Evolutionary conservation across 495 filamentous ascomycete species (phyloP).

Genomic region (Lepidopterella palustris): DNA sequence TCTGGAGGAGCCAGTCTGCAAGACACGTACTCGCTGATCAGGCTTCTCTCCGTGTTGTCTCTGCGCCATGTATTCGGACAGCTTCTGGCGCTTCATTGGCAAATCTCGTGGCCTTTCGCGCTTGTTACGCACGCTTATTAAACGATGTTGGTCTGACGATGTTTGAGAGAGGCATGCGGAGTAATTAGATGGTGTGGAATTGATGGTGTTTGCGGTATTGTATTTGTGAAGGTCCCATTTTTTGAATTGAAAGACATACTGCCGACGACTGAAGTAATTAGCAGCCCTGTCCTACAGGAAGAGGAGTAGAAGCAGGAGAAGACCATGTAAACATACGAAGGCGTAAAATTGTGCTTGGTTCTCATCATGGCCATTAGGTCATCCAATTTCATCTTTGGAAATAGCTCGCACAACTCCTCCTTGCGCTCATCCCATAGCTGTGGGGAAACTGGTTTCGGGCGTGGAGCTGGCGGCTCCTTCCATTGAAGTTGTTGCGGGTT

Average conservation of each 20-base stretch:
- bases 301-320: background rate
- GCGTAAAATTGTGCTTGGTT: background rate
- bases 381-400: background rate
- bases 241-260: background rate
- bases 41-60: too few relatives aligned
- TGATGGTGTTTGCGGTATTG: background rate
- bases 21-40: too few relatives aligned
- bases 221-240: background rate
- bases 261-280: background rate
- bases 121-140: background rate
- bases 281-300: background rate
- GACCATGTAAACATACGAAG: background rate
- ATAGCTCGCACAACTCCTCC: background rate
- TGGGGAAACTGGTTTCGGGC: background rate
- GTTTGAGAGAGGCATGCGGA: background rate
- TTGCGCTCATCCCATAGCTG: background rate
- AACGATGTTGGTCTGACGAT: slow-evolving; percentile 10
- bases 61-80: slow-evolving; percentile 13
- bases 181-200: background rate
- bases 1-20: too few relatives aligned
- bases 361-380: background rate
- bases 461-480: background rate
- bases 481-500: background rate
- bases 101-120: slow-evolving; percentile 8
- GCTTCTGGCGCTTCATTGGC: slow-evolving; percentile 15